phyloP scores from a whole-genome alignment of 768 basidiomycete genomes.

The Pisolithus marmoratus region DNA sequence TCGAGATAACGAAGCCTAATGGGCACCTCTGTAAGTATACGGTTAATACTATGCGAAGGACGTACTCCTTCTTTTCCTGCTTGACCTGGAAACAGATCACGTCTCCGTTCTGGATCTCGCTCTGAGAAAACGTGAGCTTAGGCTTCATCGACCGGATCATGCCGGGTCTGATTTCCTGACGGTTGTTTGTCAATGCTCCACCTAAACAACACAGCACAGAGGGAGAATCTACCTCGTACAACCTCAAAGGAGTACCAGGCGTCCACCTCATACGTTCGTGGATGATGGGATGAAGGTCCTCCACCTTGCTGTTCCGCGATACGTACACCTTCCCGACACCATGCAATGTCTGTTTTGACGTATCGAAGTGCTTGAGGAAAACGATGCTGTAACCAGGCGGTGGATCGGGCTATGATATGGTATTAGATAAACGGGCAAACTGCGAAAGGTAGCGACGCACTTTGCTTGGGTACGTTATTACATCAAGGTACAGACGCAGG shows the following conservation, averaged over 20 bases:
- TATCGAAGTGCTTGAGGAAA: slow-evolving; percentile 98
- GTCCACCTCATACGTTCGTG: slow-evolving; percentile 97
- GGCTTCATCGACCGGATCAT: slow-evolving; percentile 99
- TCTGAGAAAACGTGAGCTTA: slow-evolving; percentile 90
- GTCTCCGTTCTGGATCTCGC: slow-evolving; percentile 99
- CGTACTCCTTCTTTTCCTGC: slow-evolving; percentile 87
- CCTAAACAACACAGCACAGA: neutral
- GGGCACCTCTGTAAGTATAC: slow-evolving; percentile 4
- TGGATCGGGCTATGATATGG: slow-evolving; percentile 52
- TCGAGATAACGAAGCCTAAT: slow-evolving; percentile 81
- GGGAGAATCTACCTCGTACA: slow-evolving; percentile 68
- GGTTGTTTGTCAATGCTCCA: neutral
- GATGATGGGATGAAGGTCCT: slow-evolving; percentile 75
- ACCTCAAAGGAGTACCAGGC: slow-evolving; percentile 86
- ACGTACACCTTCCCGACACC: slow-evolving; percentile 91
- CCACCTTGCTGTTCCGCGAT: slow-evolving; percentile 78
- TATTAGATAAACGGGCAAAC: slow-evolving; percentile 1
- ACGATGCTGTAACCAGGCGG: slow-evolving; percentile 89
- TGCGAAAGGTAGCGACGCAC: slow-evolving; percentile 31
- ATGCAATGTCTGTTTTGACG: slow-evolving; percentile 78
- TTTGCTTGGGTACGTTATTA: slow-evolving; percentile 76
- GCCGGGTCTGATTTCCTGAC: slow-evolving; percentile 96
- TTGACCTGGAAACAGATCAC: slow-evolving; percentile 99
- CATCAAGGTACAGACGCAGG: slow-evolving; percentile 89
- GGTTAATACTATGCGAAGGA: slow-evolving; percentile 5